These are phyloP conservation scores for Lophium mytilinum DNA, from an alignment of 495 filamentous ascomycete genomes.

Conservation along the genomic window DNA sequence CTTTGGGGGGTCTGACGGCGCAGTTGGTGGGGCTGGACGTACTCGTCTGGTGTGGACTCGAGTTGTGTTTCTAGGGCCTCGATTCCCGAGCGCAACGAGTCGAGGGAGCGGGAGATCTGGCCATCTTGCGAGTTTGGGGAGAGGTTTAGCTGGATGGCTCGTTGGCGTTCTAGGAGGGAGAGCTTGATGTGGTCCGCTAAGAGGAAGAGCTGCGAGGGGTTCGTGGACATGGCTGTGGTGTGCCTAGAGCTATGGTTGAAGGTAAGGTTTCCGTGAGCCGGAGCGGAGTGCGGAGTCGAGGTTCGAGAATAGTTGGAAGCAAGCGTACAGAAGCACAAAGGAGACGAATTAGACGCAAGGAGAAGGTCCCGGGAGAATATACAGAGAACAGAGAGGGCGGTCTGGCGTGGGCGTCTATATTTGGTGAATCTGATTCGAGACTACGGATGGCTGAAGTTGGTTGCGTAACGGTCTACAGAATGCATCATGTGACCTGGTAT, in stretches of 20 bases:
- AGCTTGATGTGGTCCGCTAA: constrained; percentile 74
- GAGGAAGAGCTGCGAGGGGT: constrained; percentile 54
- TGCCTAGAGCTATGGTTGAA: constrained; percentile 3
- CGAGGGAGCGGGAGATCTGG: constrained; percentile 81
- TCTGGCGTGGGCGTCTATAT: neutral
- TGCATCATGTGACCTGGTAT: neutral
- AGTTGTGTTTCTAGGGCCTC: constrained; percentile 64
- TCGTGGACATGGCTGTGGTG: constrained; percentile 45
- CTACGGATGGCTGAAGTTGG: neutral
- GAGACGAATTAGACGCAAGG: neutral
- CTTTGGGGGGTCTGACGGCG: neutral
- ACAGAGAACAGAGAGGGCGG: neutral
- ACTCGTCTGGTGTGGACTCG: constrained; percentile 52
- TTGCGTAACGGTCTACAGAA: neutral
- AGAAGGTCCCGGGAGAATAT: neutral
- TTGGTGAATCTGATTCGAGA: neutral
- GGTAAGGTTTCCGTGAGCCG: neutral
- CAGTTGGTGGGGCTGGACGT: constrained; percentile 6
- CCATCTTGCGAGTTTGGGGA: constrained; percentile 79
- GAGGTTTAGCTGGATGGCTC: constrained; percentile 72
- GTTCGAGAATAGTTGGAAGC: neutral
- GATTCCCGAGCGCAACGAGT: constrained; percentile 76
- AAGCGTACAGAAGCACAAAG: neutral
- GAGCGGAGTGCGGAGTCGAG: neutral
- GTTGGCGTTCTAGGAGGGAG: constrained; percentile 77